A percentile compares a stretch with the other conserved stretches of the same genome.
Evolutionary conservation across 2,329 filamentous ascomycete genomes (phyloP).

Genomic region (Penicillium hesseltinei): DNA sequence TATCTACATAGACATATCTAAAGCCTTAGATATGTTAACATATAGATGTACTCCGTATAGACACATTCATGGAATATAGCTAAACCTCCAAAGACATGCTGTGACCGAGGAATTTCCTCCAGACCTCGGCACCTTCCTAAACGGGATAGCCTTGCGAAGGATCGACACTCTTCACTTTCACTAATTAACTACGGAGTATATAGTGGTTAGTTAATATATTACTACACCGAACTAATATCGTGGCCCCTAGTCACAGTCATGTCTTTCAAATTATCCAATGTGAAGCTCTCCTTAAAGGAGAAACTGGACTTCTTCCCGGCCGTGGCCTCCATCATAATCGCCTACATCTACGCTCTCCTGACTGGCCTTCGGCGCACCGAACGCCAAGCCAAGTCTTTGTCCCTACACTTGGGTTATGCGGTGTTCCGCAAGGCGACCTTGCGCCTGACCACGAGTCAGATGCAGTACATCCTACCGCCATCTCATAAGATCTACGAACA

Average conservation of each 20-base stretch:
- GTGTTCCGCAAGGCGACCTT: slow-evolving; percentile 32
- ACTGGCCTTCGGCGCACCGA: slow-evolving; percentile 30
- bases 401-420: slow-evolving; percentile 38
- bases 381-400: slow-evolving; percentile 30
- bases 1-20: not conserved
- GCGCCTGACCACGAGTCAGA: slow-evolving; percentile 29
- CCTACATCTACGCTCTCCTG: slow-evolving; percentile 30
- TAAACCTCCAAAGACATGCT: not conserved
- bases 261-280: slow-evolving; percentile 16
- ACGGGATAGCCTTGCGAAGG: slow-evolving; percentile 20
- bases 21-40: not conserved
- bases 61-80: not conserved
- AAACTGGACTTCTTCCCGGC: slow-evolving; percentile 38
- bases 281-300: slow-evolving; percentile 28
- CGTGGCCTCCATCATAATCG: slow-evolving; percentile 26
- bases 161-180: not conserved
- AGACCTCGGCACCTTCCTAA: slow-evolving; percentile 5
- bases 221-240: not conserved
- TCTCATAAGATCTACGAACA: slow-evolving; percentile 32
- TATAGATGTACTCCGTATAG: not conserved
- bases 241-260: slow-evolving; percentile 8
- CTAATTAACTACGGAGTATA: no score
- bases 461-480: slow-evolving; percentile 32
- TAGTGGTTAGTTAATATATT: no score
- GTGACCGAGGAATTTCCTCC: not conserved